Base-by-base conservation (phyloP, 768 basidiomycete species). In the Cyathus striatus region DNA sequence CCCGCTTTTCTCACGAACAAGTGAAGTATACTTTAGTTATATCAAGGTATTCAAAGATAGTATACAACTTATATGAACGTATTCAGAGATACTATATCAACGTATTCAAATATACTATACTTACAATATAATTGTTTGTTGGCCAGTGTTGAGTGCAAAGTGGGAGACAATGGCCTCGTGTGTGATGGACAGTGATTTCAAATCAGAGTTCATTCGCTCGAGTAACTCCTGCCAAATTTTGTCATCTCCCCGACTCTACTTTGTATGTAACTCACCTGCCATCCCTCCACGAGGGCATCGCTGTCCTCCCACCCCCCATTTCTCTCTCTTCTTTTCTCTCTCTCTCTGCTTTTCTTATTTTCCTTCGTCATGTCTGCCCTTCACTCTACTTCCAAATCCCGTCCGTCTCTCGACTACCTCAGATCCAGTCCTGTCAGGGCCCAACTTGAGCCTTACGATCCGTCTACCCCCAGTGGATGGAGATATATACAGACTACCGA, bases 401-500 rank as follows among this genome's bases (percentile, higher is more conserved):
- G 38, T 23, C 51, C 51, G 35, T 55, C 68, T 17, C 67, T 80
- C 44, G 74, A 83, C 53, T 75, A 83, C 51, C 71, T 76, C 48
- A 73, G 75, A 40, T 64, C 75, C 38, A 84, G 78, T 55, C 82
- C 85, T 17, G 78, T 87, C 39, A 73, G 85, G 59, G 85, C 86
- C 21, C 86, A 85, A 56, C 71, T 88, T 39, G 86, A 88, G 55
- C 75, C 79, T n/a, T 70, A 74, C 35, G 80, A 85, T 51, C 58
- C 76, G 7, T 70, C 60, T 47, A 69, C 79, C 21, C 60, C 66
- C n/a, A 57, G 60, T 25, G 82, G 84, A 42, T 84, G 81, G 72
- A 69, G 86, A 49, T 87, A 78, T 61, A 67, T 88, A 38, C 85
- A 88, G 56, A 81, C 80, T 42, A 86, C 84, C 14, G 84, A 87